phyloP scores from a whole-genome alignment of 192 early-diverging fungal genomes.

The Bifiguratus adelaidae region DNA sequence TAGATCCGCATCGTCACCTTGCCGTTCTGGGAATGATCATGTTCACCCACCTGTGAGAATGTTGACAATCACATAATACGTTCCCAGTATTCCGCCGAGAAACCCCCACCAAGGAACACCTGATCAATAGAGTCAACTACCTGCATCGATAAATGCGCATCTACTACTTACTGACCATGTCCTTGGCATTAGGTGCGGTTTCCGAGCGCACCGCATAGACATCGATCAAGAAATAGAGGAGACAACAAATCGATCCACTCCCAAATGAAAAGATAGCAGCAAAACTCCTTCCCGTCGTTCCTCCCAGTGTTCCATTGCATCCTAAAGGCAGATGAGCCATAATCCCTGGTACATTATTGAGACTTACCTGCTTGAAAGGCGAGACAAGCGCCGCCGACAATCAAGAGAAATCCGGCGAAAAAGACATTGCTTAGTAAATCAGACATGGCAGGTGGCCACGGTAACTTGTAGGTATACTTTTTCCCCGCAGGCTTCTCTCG shows the following conservation, averaged over 20 bases:
- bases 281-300: not conserved
- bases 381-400: not conserved
- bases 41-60: not conserved
- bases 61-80: not conserved
- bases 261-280: not conserved
- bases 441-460: no score
- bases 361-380: not conserved
- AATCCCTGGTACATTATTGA: not conserved
- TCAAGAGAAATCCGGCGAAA: not conserved
- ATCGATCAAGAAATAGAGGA: not conserved
- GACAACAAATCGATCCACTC: not conserved
- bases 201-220: not conserved
- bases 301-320: not conserved
- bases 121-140: not conserved
- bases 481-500: no score
- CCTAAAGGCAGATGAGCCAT: not conserved
- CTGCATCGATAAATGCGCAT: not conserved
- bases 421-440: not conserved
- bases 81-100: not conserved
- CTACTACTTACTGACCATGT: not conserved
- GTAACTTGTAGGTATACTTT: no score
- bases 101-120: not conserved
- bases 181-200: not conserved
- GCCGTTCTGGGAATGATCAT: not conserved
- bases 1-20: no score